phyloP scores from a whole-genome alignment of 2,329 filamentous ascomycete genomes.

The Cladophialophora yegresii region DNA sequence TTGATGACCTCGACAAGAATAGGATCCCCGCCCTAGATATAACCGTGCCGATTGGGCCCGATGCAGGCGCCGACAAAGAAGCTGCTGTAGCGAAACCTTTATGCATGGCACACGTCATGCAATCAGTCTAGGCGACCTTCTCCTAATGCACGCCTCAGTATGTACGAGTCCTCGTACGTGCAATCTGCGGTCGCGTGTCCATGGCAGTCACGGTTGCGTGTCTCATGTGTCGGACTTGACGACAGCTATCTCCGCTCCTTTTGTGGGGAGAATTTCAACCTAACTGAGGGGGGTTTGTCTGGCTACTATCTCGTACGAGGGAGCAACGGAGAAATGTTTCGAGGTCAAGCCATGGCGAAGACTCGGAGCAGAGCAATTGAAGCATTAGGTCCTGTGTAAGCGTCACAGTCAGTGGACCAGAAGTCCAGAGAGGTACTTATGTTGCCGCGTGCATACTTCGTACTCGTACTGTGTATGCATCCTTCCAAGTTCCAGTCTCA shows the following conservation, averaged over 20 bases:
- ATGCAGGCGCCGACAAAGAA: too few relatives aligned
- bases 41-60: constrained; percentile 1
- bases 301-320: neutral
- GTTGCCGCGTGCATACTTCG: neutral
- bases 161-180: neutral
- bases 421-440: neutral
- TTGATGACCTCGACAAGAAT: neutral
- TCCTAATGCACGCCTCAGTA: too few relatives aligned
- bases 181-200: constrained; percentile 8
- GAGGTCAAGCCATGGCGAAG: neutral
- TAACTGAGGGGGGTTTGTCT: neutral
- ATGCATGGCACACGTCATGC: constrained; percentile 5
- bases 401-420: neutral
- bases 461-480: neutral
- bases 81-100: neutral
- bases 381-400: neutral
- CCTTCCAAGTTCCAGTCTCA: neutral
- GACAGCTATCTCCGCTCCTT: constrained; percentile 2
- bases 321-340: neutral
- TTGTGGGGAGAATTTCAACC: neutral
- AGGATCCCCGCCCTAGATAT: neutral
- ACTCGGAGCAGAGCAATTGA: neutral
- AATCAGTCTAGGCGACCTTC: constrained; percentile 5
- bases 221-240: constrained; percentile 5
- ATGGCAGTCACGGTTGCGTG: neutral